Conservation (phyloP, 2,329 filamentous ascomycete genomes). For the Sclerotiophoma versabilis region DNA sequence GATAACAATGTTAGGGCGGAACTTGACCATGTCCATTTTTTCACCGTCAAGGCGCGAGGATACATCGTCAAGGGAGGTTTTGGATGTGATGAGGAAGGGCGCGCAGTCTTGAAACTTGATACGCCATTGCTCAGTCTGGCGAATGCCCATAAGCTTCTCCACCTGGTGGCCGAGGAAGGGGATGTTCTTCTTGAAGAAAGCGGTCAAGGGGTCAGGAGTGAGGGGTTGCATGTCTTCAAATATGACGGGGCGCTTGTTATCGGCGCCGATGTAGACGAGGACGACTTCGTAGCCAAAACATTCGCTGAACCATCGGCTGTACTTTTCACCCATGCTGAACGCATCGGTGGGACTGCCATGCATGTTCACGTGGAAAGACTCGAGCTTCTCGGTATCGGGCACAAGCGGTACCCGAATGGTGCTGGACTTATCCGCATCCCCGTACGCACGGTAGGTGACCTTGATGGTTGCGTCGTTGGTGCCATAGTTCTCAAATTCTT, state of each 20-base stretch:
- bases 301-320: constrained; percentile 53
- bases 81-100: constrained; percentile 75
- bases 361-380: constrained; percentile 52
- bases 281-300: constrained; percentile 55
- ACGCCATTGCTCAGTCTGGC: constrained; percentile 32
- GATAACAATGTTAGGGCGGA: constrained; percentile 56
- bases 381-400: constrained; percentile 47
- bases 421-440: constrained; percentile 31
- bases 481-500: constrained; percentile 43
- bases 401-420: constrained; percentile 50
- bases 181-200: constrained; percentile 23
- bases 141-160: constrained; percentile 42
- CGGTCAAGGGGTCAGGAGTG: constrained; percentile 22
- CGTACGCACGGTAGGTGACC: constrained; percentile 51
- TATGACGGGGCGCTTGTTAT: constrained; percentile 51
- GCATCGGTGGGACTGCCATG: constrained; percentile 52
- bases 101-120: constrained; percentile 78
- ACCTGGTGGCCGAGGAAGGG: constrained; percentile 20
- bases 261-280: constrained; percentile 52
- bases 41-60: constrained; percentile 52
- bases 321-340: constrained; percentile 52
- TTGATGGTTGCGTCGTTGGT: constrained; percentile 43
- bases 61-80: constrained; percentile 73
- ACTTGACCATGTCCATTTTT: constrained; percentile 56
- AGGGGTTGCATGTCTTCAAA: constrained; percentile 42